Conservation (phyloP, 495 filamentous ascomycete species). For the Bathelium albidoporum region DNA sequence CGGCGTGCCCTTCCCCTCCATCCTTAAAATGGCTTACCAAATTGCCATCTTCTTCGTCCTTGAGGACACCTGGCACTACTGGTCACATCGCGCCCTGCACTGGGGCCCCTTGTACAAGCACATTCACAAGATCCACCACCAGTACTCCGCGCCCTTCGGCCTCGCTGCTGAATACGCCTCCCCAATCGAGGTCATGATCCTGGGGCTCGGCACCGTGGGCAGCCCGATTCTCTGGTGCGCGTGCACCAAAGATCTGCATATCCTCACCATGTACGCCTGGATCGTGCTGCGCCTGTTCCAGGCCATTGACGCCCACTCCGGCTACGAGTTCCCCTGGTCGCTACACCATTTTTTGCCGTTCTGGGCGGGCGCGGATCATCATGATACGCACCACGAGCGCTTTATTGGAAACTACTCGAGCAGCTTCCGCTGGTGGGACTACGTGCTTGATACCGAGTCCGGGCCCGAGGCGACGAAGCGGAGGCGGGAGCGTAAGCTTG, state of each 20-base stretch:
- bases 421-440: constrained; percentile 99
- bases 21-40: constrained; percentile 80
- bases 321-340: constrained; percentile 97
- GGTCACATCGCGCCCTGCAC: constrained; percentile 87
- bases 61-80: constrained; percentile 98
- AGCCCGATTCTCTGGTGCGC: constrained; percentile 78
- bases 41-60: constrained; percentile 91
- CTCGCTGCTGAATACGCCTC: constrained; percentile 96
- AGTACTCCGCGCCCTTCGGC: constrained; percentile 94
- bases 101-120: constrained; percentile 89
- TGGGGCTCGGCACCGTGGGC: constrained; percentile 85
- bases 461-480: constrained; percentile 76
- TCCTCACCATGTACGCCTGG: constrained; percentile 97
- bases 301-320: constrained; percentile 93
- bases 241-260: constrained; percentile 76
- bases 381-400: constrained; percentile 91
- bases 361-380: constrained; percentile 96
- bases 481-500: constrained; percentile 68
- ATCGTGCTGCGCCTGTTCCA: constrained; percentile 89
- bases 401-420: constrained; percentile 98
- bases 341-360: constrained; percentile 92
- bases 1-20: constrained; percentile 75
- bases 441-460: constrained; percentile 83
- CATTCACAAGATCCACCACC: constrained; percentile 98
- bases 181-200: constrained; percentile 91